These are phyloP conservation scores for Vinca major DNA, from an alignment of 305 asterid genomes.

Conservation along the genomic window DNA sequence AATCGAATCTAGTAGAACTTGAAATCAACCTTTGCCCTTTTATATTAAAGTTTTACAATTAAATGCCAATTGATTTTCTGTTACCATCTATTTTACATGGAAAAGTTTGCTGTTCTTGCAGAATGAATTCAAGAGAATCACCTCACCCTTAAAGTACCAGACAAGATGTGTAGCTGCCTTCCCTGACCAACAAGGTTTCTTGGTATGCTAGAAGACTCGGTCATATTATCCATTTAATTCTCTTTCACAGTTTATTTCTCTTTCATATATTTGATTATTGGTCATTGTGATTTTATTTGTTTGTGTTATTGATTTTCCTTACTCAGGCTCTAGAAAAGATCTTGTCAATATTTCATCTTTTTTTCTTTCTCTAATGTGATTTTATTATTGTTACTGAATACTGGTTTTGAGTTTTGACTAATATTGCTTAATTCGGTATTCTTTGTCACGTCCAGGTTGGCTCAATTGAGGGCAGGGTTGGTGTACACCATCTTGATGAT, in stretches of 20 bases:
- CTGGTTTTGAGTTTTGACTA: neutral
- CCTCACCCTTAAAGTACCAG: constrained; percentile 83
- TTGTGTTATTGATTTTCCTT: neutral
- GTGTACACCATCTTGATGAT: constrained; percentile 91
- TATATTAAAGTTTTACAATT: neutral
- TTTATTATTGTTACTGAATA: neutral
- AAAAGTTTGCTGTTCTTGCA: constrained; percentile 17
- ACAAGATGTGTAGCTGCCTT: constrained; percentile 93
- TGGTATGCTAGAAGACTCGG: constrained; percentile 37
- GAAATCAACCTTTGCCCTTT: neutral
- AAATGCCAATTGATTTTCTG: neutral
- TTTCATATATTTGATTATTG: neutral
- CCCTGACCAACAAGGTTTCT: constrained; percentile 93
- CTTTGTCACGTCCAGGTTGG: constrained; percentile 54
- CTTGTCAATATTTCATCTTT: neutral
- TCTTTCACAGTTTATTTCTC: neutral
- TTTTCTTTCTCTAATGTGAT: neutral
- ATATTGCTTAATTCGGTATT: neutral
- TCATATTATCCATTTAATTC: neutral
- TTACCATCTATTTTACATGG: neutral
- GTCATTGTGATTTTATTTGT: neutral
- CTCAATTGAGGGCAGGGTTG: constrained; percentile 94
- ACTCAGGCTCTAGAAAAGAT: neutral
- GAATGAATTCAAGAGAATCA: constrained; percentile 75
- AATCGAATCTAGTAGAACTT: neutral